phyloP scores from a whole-genome alignment of 1,139 yeast genomes.

The Sugiyamaella castrensis region DNA sequence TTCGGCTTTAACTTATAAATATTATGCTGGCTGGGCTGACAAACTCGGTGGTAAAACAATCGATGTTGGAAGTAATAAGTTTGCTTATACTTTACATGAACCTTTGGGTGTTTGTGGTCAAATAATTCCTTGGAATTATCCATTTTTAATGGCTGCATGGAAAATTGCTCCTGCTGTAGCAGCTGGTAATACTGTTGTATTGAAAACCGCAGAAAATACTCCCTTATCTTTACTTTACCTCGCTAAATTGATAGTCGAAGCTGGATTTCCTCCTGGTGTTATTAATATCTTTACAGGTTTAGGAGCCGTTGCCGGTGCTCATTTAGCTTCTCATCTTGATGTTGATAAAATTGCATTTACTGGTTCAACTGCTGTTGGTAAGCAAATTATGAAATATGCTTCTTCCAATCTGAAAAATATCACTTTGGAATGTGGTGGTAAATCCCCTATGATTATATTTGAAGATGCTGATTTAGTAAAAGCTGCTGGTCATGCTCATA shows the following conservation, averaged over 20 bases:
- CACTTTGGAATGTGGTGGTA: conserved; percentile 81
- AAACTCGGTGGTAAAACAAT: conserved; percentile 59
- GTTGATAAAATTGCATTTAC: conserved; percentile 82
- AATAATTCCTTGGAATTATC: conserved; percentile 91
- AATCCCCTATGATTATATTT: conserved; percentile 75
- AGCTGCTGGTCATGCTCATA: conserved; percentile 56
- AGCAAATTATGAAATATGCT: conserved; percentile 68
- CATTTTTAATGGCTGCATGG: conserved; percentile 78
- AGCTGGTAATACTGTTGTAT: conserved; percentile 70
- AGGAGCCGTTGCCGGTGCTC: conserved; percentile 68
- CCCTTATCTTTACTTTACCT: conserved; percentile 73
- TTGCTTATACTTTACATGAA: conserved; percentile 63
- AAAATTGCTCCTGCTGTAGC: conserved; percentile 72
- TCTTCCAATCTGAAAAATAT: conserved; percentile 74
- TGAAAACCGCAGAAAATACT: conserved; percentile 78
- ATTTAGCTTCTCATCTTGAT: conserved; percentile 63
- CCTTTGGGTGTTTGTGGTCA: conserved; percentile 89
- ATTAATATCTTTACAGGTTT: conserved; percentile 70
- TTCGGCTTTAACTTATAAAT: conserved; percentile 47
- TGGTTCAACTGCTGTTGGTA: conserved; percentile 83
- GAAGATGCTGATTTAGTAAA: conserved; percentile 63
- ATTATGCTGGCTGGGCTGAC: conserved; percentile 85
- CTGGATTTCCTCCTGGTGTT: conserved; percentile 80
- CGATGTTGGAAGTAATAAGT: conserved; percentile 56
- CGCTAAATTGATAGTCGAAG: conserved; percentile 60